phyloP scores from a whole-genome alignment of 768 basidiomycete species.

The Termitomyces eurrhizus region DNA sequence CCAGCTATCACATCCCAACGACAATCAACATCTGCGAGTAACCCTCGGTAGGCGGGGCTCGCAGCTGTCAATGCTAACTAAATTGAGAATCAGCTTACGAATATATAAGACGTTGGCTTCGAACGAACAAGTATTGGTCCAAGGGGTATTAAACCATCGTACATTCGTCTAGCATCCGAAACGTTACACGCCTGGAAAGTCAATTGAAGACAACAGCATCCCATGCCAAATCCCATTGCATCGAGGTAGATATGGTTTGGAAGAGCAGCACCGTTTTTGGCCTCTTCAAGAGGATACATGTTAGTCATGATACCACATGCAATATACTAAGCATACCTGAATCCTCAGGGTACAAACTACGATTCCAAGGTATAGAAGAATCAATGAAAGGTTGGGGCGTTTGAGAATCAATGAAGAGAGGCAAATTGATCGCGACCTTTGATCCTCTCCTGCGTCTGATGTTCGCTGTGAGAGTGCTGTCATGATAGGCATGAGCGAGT shows the following conservation, averaged over 20 bases:
- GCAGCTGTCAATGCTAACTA: slow-evolving; percentile 93
- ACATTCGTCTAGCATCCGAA: slow-evolving; percentile 85
- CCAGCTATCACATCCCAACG: slow-evolving; percentile 99
- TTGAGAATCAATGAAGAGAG: slow-evolving; percentile 82
- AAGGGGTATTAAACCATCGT: slow-evolving; percentile 93
- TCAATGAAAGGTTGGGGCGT: slow-evolving; percentile 91
- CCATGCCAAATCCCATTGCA: slow-evolving; percentile 99
- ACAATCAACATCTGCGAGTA: slow-evolving; percentile 95
- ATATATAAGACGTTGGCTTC: slow-evolving; percentile 6
- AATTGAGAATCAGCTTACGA: slow-evolving; percentile 7
- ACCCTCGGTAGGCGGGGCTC: slow-evolving; percentile 92
- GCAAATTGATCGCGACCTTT: slow-evolving; percentile 94
- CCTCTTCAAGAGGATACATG: slow-evolving; percentile 47
- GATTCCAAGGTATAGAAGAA: slow-evolving; percentile 86
- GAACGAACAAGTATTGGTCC: slow-evolving; percentile 86
- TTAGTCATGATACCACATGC: slow-evolving; percentile 8
- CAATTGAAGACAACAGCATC: slow-evolving; percentile 94
- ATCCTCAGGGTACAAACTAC: slow-evolving; percentile 82
- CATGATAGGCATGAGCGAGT: slow-evolving; percentile 13
- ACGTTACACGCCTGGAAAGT: slow-evolving; percentile 98
- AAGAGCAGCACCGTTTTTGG: slow-evolving; percentile 84
- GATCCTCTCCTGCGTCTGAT: slow-evolving; percentile 87
- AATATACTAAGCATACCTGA: slow-evolving; percentile 46
- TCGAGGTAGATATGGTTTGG: slow-evolving; percentile 95
- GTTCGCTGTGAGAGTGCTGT: slow-evolving; percentile 94